Percentiles rank a stretch among this genome's conserved stretches.
These are phyloP conservation scores for Rhizopus sp. DNA, from an alignment of 371 early-diverging fungal genomes.

Conservation along the genomic window DNA sequence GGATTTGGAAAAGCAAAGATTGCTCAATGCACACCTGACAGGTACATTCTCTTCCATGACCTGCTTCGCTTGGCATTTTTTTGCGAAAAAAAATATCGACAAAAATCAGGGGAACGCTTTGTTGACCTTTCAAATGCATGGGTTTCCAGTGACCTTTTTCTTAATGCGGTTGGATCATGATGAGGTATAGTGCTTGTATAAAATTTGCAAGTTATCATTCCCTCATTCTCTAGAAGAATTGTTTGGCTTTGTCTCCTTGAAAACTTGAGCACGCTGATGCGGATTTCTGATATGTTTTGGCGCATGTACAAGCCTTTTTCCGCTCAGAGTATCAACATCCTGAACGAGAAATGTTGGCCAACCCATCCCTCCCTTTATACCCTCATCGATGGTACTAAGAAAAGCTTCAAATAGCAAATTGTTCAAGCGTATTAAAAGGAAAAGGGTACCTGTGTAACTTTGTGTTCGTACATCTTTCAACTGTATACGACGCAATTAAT, in stretches of 20 bases:
- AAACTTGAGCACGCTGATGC: conserved; percentile 16
- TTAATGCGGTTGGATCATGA: conserved; percentile 15
- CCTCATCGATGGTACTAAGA: conserved; percentile 16
- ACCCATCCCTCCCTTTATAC: conserved; percentile 12
- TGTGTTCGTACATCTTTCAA: too few relatives aligned
- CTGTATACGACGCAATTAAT: too few relatives aligned
- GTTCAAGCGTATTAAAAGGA: too few relatives aligned
- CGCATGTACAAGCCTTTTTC: conserved; percentile 19
- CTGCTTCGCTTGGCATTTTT: conserved; percentile 18
- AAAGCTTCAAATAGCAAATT: too few relatives aligned
- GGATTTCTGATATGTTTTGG: conserved; percentile 19
- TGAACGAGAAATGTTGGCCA: conserved; percentile 17
- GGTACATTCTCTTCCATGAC: conserved; percentile 11
- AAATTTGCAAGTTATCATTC: conserved; percentile 17
- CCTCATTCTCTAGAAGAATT: conserved; percentile 14
- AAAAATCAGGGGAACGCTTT: conserved; percentile 15
- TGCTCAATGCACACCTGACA: conserved; percentile 16
- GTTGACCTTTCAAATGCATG: conserved; percentile 14
- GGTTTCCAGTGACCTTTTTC: conserved; percentile 11
- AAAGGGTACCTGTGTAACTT: too few relatives aligned
- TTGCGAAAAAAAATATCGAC: conserved; percentile 18
- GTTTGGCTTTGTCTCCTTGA: conserved; percentile 15
- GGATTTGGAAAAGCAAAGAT: conserved; percentile 23
- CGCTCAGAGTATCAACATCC: conserved; percentile 6
- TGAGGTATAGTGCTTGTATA: conserved; percentile 9